Base-by-base conservation (phyloP, 441 rosid genomes). In the Jatropha multifida region DNA sequence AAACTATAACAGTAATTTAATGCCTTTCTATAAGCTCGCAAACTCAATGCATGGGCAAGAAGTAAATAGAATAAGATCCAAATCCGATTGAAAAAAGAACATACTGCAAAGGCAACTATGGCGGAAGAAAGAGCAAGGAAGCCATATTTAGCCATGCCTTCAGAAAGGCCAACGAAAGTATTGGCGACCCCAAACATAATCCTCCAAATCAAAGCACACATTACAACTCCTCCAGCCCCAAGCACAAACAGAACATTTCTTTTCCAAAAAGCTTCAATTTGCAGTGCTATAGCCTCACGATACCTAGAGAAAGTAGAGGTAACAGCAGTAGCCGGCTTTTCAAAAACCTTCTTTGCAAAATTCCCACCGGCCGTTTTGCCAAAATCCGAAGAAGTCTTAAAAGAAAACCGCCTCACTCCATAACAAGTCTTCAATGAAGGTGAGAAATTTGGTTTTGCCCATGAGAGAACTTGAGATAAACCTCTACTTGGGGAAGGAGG, bases 71-170 rank as follows among this genome's bases (percentile, higher is more conserved):
- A 81, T 4, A 38, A 80, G 37, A 38, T 15, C 51, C 41, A 66
- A 51, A 49, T 3, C 27, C 13, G 7, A 13, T 12, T 0, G 27
- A 54, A 46, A 20, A 59, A 68, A 66, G 41, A 69, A 83, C 97
- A 89, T 83, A 94, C 97, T 66, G 90, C 74, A 72, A 94, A 92
- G 67, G 95, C 92, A 75, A 94, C 97, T 37, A 91, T 81, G 77
- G 98, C 97, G 37, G 94, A 78, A 7, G 98, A 94, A 75, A 92
- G 95, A 26, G 97, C 97, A 68, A 94, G 96, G 78, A 92, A 91
- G 27, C 94, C 97, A 64, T 90, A 94, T 86, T 94, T 92, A 51
- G 97, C 91, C 96, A 94, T 85, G 77, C 97, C 97, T 74, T 92
- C 98, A 12, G 97, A 94, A 68, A 94, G 86, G 65, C 94, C 92